Evolutionary conservation across 2,329 filamentous ascomycete species (phyloP), one percentile per base, ranked within the genome.

Genomic region (Fusarium fujikuroi): DNA sequence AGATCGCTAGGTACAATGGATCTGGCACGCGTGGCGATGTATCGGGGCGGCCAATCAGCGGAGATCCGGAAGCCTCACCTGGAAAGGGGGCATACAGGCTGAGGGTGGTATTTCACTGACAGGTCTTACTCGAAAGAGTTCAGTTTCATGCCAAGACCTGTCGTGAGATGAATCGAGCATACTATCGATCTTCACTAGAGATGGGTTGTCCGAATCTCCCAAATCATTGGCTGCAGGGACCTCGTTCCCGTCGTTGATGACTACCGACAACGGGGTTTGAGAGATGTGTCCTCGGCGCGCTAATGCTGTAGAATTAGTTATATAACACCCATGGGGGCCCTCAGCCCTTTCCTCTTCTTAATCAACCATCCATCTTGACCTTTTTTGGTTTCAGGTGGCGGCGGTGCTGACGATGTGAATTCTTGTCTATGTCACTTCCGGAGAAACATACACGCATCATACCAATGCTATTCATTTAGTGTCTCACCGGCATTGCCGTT

Each of bases 371-470:
- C 2, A 21, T 12, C 12, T 5, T 16, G 21, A 14, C 3, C 0
- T 3, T 21, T 3, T 2, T 19, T 28, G 34, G 5, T 30, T 15
- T 10, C 10, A 42, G 44, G 7, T 18, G 14, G 2, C 11, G 1
- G 4, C 8, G 30, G n/a, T 21, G 30, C 5, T 44, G 9, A 7
- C 3, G 19, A 40, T 3, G 5, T 19, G 16, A 39, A 53, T 10
- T 53, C 7, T 19, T 10, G 2, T 5, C 0, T 5, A 36, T 10
- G 18, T 25, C 9, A 15, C 7, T 2, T 4, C 9, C 6, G 1
- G 10, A 9, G 21, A 11, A 2, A 28, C 42, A n/a, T 2, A 7
- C 15, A 19, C 3, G 2, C 3, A n/a, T 7, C 15, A 28, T 28
- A n/a, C 4, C 15, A 11, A n/a, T n/a, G 0, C 18, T 14, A 12